These are phyloP conservation scores for Cicer arietinum DNA, from an alignment of 306 rosid species.

Conservation along the genomic window DNA sequence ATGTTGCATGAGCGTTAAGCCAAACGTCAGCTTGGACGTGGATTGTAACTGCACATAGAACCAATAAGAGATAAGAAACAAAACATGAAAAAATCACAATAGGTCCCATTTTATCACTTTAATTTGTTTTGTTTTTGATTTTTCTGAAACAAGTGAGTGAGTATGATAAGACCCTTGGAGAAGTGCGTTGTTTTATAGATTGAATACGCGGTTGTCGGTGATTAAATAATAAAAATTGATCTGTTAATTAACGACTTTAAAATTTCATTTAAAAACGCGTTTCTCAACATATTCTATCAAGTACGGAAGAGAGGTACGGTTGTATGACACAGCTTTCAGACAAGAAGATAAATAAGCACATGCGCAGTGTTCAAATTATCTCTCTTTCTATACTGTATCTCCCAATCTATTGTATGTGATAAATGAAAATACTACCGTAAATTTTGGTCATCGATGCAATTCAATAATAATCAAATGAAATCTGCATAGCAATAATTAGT, in stretches of 20 bases:
- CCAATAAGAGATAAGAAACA: slow-evolving; percentile 39
- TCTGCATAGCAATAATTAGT: no score
- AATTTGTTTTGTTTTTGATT: slow-evolving; percentile 6
- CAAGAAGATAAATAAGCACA: slow-evolving; percentile 53
- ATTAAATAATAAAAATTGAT: slow-evolving; percentile 49
- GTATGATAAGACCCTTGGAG: slow-evolving; percentile 1
- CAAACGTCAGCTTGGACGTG: slow-evolving; percentile 56
- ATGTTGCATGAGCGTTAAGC: slow-evolving; percentile 87
- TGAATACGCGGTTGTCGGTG: slow-evolving; percentile 70
- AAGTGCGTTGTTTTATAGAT: slow-evolving; percentile 50
- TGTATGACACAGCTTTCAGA: slow-evolving; percentile 36
- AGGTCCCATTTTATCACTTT: slow-evolving; percentile 47
- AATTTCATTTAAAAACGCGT: slow-evolving; percentile 49
- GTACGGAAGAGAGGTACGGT: slow-evolving; percentile 47
- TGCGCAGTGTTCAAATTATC: background rate
- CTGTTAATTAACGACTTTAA: slow-evolving; percentile 17
- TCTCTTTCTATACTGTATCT: no score
- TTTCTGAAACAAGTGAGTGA: slow-evolving; percentile 16
- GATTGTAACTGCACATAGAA: slow-evolving; percentile 44
- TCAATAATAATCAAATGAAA: no score
- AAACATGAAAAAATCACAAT: slow-evolving; percentile 38
- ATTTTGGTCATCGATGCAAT: no score
- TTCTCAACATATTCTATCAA: slow-evolving; percentile 27
- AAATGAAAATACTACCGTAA: no score
- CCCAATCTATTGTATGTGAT: no score